Base-by-base conservation (phyloP, 2,329 filamentous ascomycete genomes). In the Cytospora leucostoma region DNA sequence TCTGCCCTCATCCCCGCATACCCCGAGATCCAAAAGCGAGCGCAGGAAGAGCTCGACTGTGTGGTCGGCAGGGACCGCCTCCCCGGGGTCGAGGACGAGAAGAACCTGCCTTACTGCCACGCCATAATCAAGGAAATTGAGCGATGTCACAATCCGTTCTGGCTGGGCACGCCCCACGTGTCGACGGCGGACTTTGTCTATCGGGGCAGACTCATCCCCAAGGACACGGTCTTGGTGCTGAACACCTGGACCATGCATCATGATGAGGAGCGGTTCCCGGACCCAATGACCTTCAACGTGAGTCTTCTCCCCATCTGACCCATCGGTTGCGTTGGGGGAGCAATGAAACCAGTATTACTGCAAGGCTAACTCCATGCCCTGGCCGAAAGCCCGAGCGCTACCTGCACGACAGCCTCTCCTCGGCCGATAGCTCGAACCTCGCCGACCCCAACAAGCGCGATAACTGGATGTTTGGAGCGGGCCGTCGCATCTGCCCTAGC, bases 161-260 rank as follows among this genome's bases (percentile, higher is more conserved):
- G 57, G 57, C 49, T 59, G 0, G 57, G 57, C 10, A 59, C 57
- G 4, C 57, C 47, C 13, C 57, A 59, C 15, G 57, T 40, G 11
- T 47, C 47, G 5, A 40, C 57, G 11, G 57, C 52, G 17, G 27
- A 44, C 27, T 59, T 59, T 13, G 52, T 47, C 8, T 59, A 59
- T 2, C 27, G 52, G 8, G 57, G 57, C 11, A 40, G 19, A 1
- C 52, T 59, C 6, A 59, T 59, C 21, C 57, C 57, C 17, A 59
- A 52, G 34, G 57, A 40, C 17, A 59, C 57, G 5, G 57, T 59
- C 1, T 11, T 59, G 15, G 57, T 59, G 57, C n/a, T n/a, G 34
- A 59, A 59, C 17, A 59, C 57, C 13, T 59, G 57, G 57, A 59
- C 57, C n/a, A 59, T 59, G 57, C 57, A 59, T 32, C 34, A 59